Evolutionary conservation across 306 rosid genomes (phyloP).

Genomic region (Chamaecrista fasciculata): DNA sequence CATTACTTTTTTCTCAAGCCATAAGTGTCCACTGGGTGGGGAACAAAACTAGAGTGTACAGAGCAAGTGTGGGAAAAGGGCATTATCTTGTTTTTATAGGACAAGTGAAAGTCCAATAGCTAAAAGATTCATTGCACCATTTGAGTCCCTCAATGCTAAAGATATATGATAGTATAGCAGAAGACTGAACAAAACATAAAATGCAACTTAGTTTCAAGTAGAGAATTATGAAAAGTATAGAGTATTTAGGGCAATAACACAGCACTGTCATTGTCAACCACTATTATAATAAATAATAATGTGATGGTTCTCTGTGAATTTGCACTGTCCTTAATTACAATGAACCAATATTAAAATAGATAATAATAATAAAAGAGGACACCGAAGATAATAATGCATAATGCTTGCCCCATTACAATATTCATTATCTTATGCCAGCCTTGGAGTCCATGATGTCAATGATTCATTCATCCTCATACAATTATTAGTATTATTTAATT

Average conservation of each 20-base stretch:
- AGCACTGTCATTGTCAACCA: background rate
- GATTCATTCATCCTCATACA: conserved; percentile 22
- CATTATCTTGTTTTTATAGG: background rate
- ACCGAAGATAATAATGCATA: conserved; percentile 3
- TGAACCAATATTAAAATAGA: conserved; percentile 9
- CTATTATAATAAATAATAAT: background rate
- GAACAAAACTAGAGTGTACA: conserved; percentile 3
- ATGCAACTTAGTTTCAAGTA: background rate
- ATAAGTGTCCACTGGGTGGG: conserved; percentile 1
- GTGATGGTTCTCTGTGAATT: conserved; percentile 3
- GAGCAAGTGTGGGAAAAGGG: background rate
- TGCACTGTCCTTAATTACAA: background rate
- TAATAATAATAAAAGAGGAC: too few relatives aligned
- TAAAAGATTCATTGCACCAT: background rate
- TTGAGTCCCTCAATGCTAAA: background rate
- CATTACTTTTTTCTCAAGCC: background rate
- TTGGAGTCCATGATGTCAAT: conserved; percentile 28
- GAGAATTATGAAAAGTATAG: background rate
- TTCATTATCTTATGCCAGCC: conserved; percentile 45
- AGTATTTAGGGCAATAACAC: background rate
- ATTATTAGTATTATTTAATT: conserved; percentile 29
- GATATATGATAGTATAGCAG: background rate
- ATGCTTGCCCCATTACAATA: background rate
- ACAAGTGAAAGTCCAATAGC: background rate
- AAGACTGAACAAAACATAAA: background rate